Evolutionary conservation across 441 rosid genomes (phyloP), one percentile per base, ranked within the genome.

Genomic region (Adansonia gregorii): DNA sequence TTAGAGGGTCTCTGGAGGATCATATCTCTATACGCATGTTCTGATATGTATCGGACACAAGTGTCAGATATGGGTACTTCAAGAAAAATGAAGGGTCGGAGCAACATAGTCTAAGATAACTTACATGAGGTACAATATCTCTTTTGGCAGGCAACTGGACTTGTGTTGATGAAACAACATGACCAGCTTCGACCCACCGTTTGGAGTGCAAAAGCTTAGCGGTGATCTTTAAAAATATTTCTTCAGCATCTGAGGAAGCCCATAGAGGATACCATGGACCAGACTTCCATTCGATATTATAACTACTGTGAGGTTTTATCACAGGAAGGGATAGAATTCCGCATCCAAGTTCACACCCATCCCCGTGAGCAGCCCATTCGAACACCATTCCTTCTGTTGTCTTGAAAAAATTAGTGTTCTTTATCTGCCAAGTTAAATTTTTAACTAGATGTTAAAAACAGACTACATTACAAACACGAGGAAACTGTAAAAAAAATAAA

Each of bases 101-200:
- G 69, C n/a, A 65, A 41, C 20, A 35, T 65, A 65, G 46, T 12
- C 35, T 17, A 76, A 77, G 59, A 75, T 73, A 67, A 80, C 75
- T 67, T 88, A 96, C 98, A 89, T 92, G 90, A 58, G 94, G 93
- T 75, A 73, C 65, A 74, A 74, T 78, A 71, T 88, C 83, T 82
- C 87, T 85, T 83, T 84, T 90, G 73, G 83, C 84, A 66, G 97
- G 94, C 72, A 94, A 83, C 81, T 82, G 88, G 74, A 96, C 86
- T 88, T 96, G 99, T 9, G 92, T 78, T 65, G 97, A 93, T 54
- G 97, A 90, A 73, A 96, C 73, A 65, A 86, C 78, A 88, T 96
- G 99, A 77, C 95, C 95, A 71, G 89, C 91, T 78, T 91, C 93
- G 60, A 89, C 93, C 89, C 97, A 94, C 64, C 89, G 85, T n/a